A percentile compares a stretch with the other conserved stretches of the same genome.
phyloP scores from a whole-genome alignment of 306 rosid species.

The Fagus sylvatica region DNA sequence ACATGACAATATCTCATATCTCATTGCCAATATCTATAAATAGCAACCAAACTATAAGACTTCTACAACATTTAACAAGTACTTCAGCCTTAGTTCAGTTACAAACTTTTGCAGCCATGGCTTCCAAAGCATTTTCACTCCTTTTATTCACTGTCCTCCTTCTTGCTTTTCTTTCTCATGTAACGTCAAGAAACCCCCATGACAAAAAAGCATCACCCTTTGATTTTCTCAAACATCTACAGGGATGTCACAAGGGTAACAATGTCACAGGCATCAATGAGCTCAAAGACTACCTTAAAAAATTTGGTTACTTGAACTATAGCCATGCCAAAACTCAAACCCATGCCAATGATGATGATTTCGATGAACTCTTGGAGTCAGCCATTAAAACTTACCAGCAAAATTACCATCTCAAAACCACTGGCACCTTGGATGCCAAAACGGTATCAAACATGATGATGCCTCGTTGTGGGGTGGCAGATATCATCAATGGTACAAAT shows the following conservation, averaged over 20 bases:
- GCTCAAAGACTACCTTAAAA: neutral
- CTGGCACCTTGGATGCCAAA: neutral
- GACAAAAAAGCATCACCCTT: neutral
- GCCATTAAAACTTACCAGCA: neutral
- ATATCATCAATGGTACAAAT: neutral
- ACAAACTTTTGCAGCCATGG: neutral
- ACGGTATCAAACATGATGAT: neutral
- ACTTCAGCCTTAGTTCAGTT: neutral
- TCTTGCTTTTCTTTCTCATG: neutral
- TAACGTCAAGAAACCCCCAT: neutral
- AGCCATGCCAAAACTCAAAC: neutral
- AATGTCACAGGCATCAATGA: neutral
- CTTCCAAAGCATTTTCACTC: neutral
- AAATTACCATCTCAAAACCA: constrained; percentile 3
- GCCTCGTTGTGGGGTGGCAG: constrained; percentile 1
- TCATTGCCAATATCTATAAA: neutral
- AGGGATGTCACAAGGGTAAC: neutral
- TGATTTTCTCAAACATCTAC: neutral
- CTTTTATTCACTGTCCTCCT: neutral
- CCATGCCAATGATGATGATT: neutral
- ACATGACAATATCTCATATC: neutral
- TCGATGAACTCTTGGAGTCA: neutral
- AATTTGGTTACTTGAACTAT: neutral
- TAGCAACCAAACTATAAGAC: no score
- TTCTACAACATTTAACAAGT: neutral